Evolutionary conservation across 2,329 filamentous ascomycete genomes (phyloP).

Genomic region (Ramularia collo-cygni): DNA sequence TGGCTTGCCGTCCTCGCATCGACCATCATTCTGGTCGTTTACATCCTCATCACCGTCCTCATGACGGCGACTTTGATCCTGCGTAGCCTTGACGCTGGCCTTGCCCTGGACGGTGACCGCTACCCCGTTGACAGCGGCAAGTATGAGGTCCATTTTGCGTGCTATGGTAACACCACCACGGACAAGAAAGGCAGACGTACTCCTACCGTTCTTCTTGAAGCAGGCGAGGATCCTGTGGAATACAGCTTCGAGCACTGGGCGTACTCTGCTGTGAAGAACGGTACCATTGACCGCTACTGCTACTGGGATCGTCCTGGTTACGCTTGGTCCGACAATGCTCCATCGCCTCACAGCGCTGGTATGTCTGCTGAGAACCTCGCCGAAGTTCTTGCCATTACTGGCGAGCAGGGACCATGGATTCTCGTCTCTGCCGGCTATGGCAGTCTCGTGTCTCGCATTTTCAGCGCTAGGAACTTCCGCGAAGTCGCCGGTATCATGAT

Average conservation of each 20-base stretch:
- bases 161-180: slow-evolving; percentile 62
- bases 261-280: slow-evolving; percentile 66
- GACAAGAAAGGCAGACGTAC: slow-evolving; percentile 46
- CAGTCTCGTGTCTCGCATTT: slow-evolving; percentile 83
- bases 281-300: slow-evolving; percentile 82
- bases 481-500: slow-evolving; percentile 73
- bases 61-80: slow-evolving; percentile 75
- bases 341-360: slow-evolving; percentile 85
- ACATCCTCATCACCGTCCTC: slow-evolving; percentile 63
- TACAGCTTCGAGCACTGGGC: slow-evolving; percentile 74
- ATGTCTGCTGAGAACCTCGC: slow-evolving; percentile 87
- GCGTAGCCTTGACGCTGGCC: slow-evolving; percentile 68
- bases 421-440: slow-evolving; percentile 81
- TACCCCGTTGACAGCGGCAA: slow-evolving; percentile 78
- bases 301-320: slow-evolving; percentile 91
- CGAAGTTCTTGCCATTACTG: slow-evolving; percentile 72
- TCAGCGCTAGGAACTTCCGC: slow-evolving; percentile 72
- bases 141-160: slow-evolving; percentile 82
- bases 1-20: slow-evolving; percentile 76
- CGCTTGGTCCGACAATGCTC: slow-evolving; percentile 83
- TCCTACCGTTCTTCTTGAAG: slow-evolving; percentile 83
- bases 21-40: slow-evolving; percentile 62
- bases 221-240: slow-evolving; percentile 72
- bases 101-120: slow-evolving; percentile 65
- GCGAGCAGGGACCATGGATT: slow-evolving; percentile 83